Evolutionary conservation across 2,329 filamentous ascomycete genomes (phyloP).

Genomic region (Periconia macrospinosa): DNA sequence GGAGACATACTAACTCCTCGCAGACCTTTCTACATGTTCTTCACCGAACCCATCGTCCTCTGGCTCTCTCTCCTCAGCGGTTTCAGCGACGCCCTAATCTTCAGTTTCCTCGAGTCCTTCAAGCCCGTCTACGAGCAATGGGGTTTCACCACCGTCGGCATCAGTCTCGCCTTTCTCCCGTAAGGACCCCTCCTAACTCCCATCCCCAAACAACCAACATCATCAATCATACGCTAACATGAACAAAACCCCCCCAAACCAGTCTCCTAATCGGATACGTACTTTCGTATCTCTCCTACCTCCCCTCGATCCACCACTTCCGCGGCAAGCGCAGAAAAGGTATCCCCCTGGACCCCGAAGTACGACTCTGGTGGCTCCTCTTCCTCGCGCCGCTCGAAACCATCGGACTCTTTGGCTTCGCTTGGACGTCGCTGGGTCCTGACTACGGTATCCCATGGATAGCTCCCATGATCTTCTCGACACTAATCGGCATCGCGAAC

Average conservation of each 20-base stretch:
- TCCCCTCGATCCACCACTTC: constrained; percentile 59
- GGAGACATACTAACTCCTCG: constrained; percentile 8
- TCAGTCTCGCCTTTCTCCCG: constrained; percentile 66
- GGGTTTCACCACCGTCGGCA: constrained; percentile 59
- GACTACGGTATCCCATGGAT: constrained; percentile 63
- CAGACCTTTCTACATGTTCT: constrained; percentile 72
- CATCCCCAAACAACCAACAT: neutral
- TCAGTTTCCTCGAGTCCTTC: constrained; percentile 75
- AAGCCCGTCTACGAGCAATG: constrained; percentile 68
- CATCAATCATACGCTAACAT: neutral
- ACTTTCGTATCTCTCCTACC: constrained; percentile 62
- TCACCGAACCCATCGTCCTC: constrained; percentile 73
- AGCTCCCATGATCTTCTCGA: constrained; percentile 65
- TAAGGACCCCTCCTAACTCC: constrained; percentile 9
- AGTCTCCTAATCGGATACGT: constrained; percentile 66
- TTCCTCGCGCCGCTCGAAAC: constrained; percentile 64
- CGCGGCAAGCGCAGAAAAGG: constrained; percentile 46
- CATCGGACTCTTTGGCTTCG: constrained; percentile 71
- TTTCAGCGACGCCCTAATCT: constrained; percentile 75
- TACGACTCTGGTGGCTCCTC: constrained; percentile 66
- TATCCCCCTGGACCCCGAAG: constrained; percentile 54
- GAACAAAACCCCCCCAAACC: too few relatives aligned
- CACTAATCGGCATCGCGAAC: constrained; percentile 72
- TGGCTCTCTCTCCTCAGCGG: constrained; percentile 70
- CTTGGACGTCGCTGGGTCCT: constrained; percentile 67